Evolutionary conservation across 257 asterid genomes (phyloP), one percentile per base, ranked within the genome.

Genomic region (Echites panduratus): DNA sequence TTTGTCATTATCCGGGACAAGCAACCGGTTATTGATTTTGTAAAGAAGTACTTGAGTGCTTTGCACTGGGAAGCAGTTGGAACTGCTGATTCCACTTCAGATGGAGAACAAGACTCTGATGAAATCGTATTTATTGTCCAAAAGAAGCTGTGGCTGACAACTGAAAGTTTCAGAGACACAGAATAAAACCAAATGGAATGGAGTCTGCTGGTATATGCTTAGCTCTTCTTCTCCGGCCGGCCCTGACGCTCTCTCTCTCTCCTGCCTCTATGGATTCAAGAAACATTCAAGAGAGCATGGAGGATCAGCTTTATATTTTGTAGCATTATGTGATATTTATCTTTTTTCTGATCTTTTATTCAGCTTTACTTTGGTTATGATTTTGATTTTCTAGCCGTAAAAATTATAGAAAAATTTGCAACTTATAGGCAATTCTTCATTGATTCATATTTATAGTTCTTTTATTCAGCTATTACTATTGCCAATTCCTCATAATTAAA

Each of bases 11-110:
- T 93, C 83, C 76, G 84, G 49, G 98, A 91, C 74, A 85, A 79
- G 76, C 97, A 84, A 70, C 85, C 85, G 0, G 85, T 88, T 41
- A 87, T 93, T n/a, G 96, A 93, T 32, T 93, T 88, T 68, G 89
- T 93, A 49, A 93, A 89, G 91, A 91, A 87, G 83, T 86, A 93
- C 75, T 16, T 87, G 66, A 62, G 86, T 4, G 87, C 98, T 0
- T 69, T 93, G 89, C 98, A 93, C 80, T 93, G 98, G 98, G 98
- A 93, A 80, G 85, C 85, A 27, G 83, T 91, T 24, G 89, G 86
- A 48, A 80, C 88, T 4, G 73, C 81, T 0, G 91, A 87, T 77
- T 74, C 93, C 44, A 32, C 82, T 76, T 72, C 91, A 12, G 88
- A 87, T 9, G 53, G 86, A 0, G 89, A 86, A 66, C 83, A 78